Base-by-base conservation (phyloP, 2,329 filamentous ascomycete genomes). In the Orbilia oligospora region DNA sequence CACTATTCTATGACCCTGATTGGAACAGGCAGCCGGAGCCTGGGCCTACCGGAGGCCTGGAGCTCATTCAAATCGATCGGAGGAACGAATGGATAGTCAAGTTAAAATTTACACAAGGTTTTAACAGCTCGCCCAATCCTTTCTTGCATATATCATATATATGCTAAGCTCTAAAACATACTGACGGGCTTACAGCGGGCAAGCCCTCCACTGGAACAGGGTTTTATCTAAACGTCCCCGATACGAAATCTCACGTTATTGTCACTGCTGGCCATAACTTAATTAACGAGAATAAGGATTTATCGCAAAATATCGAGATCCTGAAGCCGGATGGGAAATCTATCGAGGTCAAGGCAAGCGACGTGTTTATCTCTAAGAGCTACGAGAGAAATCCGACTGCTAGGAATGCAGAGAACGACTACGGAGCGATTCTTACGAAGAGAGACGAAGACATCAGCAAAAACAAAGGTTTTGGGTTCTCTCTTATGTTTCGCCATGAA, bases 51-150 rank as follows among this genome's bases (percentile, higher is more conserved):
- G 66, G 36, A 48, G 66, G 38, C 24, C 49, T 69, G 8, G 5
- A 58, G 18, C 58, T 69, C 24, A 16, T 51, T 48, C 20, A 58
- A 69, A n/a, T 18, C 6, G 33, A 12, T 48, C 33, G 51, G 5
- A 69, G 66, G 51, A 58, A 58, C 48, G 51, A 69, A 36, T 69
- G 66, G 66, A 69, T 69, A 56, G 66, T 69, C 22, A 69, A 69
- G 36, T 24, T 69, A 33, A 4, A 58, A 69, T 69, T 69, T 36
- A 20, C 58, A 58, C 66, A 58, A 58, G 41, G 66, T 69, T 58
- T 22, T 30, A 56, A 20, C 1, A 18, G 30, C 16, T 38, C 16
- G 33, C 51, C 27, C 27, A 16, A 16, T 20, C 46, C 22, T 12
- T 22, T 49, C 16, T 58, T 38, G 22, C 66, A 27, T 3, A 30